Evolutionary conservation across 768 basidiomycete species (phyloP), one percentile per base, ranked within the genome.

Genomic region (Udeniomyces megalosporus): DNA sequence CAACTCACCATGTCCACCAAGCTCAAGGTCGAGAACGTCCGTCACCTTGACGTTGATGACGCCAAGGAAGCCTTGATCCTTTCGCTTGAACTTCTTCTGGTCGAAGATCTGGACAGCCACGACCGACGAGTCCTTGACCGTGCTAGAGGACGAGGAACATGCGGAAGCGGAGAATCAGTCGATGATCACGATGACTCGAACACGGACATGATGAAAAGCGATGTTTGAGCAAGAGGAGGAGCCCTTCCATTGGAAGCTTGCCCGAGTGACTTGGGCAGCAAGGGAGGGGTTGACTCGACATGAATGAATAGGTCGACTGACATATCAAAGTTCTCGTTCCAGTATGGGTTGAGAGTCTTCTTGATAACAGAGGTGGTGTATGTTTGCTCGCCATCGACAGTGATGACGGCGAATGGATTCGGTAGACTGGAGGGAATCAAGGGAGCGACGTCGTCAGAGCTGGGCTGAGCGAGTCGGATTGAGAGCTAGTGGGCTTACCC

Each of bases 311-410:
- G n/a, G 38, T 17, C 38, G 8, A 72, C 85, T 70, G 66, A 93
- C 92, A 99, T 85, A 71, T 97, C 93, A 74, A 99, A 97, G 71
- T 86, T 87, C 77, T 96, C 93, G 71, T 89, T 93, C 91, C 91
- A 95, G 74, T 93, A 92, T 0, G 91, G 87, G 74, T 90, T 91
- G 51, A 91, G 75, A 0, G 88, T 89, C 76, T 88, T 92, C 79
- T 90, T 96, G 71, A 97, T 95, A 34, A 93, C 93, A 60, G 86
- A 88, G 17, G 92, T 97, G 0, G 93, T 93, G 68, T 89, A 86
- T 0, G 92, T 97, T 74, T 96, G 92, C 73, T 95, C 91, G 3
- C 90, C 89, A 68, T 99, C 95, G 47, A 97, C 91, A 24, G 93
- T 96, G 73, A 99, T 86, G 70, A 99, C 91, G 5, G 95, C 93